Conservation (phyloP, 768 basidiomycete genomes). For the Pleurotus djamor region DNA sequence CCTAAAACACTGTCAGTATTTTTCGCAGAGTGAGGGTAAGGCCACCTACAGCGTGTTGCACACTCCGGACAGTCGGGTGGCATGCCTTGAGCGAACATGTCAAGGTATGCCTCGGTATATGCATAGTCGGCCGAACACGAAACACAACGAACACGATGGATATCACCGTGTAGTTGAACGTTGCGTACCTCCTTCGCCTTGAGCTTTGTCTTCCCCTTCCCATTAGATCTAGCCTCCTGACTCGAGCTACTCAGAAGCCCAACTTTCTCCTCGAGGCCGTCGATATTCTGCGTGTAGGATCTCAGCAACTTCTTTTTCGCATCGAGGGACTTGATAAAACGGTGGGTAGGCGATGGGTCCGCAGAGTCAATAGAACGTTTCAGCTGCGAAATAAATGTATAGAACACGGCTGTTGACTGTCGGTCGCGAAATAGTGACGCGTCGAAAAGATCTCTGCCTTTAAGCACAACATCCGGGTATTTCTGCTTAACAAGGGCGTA, state of each 20-base stretch:
- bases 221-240: conserved; percentile 42
- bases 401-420: conserved; percentile 85
- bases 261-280: conserved; percentile 83
- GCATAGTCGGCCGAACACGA: conserved; percentile 80
- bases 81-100: conserved; percentile 62
- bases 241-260: conserved; percentile 73
- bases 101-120: conserved; percentile 61
- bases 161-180: conserved; percentile 93
- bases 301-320: conserved; percentile 81
- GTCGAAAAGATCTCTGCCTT: conserved; percentile 95
- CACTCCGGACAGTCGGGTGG: conserved; percentile 92
- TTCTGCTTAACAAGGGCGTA: conserved; percentile 88
- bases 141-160: conserved; percentile 86
- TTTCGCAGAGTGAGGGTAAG: background rate
- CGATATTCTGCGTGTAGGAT: conserved; percentile 97
- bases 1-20: conserved; percentile 33
- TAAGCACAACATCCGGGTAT: conserved; percentile 80
- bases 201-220: conserved; percentile 72
- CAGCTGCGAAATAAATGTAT: conserved; percentile 91
- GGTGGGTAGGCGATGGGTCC: conserved; percentile 84
- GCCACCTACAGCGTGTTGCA: conserved; percentile 66
- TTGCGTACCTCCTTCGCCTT: conserved; percentile 75
- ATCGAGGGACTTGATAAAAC: conserved; percentile 84
- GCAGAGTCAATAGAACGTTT: conserved; percentile 80
- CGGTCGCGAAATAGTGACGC: conserved; percentile 87